Evolutionary conservation across 345 rosid genomes (phyloP).

Genomic region (Anastatica hierochuntica): DNA sequence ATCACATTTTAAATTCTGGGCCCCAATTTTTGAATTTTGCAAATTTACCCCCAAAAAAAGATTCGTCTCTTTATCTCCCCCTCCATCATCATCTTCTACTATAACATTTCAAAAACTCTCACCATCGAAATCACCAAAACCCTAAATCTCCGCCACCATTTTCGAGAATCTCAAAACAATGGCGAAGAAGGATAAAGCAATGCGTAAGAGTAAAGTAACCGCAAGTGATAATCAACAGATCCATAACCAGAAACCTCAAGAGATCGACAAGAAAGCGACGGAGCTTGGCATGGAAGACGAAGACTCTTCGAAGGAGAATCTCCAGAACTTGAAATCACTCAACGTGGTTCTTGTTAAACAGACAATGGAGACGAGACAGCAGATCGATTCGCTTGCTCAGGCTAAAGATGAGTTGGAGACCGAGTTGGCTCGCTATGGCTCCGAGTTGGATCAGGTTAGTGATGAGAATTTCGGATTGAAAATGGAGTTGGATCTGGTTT

Average conservation of each 20-base stretch:
- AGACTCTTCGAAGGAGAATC: slow-evolving; percentile 26
- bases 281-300: slow-evolving; percentile 27
- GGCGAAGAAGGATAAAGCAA: slow-evolving; percentile 17
- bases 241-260: not conserved
- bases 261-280: not conserved
- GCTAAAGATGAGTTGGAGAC: slow-evolving; percentile 36
- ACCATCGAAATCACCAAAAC: too few species aligned
- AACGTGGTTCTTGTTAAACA: slow-evolving; percentile 49
- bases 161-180: too few species aligned
- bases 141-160: too few species aligned
- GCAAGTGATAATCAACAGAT: not conserved
- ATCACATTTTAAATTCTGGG: too few species aligned
- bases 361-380: slow-evolving; percentile 39
- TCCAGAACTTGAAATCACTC: slow-evolving; percentile 47
- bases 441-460: too few species aligned
- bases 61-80: too few species aligned
- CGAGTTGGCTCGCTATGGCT: slow-evolving; percentile 28
- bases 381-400: slow-evolving; percentile 36
- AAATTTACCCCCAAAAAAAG: too few species aligned
- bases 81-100: not conserved
- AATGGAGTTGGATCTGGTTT: slow-evolving; percentile 33
- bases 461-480: slow-evolving; percentile 36
- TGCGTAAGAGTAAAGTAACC: slow-evolving; percentile 8
- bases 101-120: too few species aligned
- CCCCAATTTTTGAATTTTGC: too few species aligned